Base-by-base conservation (phyloP, 139 green algal species). In the Desmodesmus armatus region DNA sequence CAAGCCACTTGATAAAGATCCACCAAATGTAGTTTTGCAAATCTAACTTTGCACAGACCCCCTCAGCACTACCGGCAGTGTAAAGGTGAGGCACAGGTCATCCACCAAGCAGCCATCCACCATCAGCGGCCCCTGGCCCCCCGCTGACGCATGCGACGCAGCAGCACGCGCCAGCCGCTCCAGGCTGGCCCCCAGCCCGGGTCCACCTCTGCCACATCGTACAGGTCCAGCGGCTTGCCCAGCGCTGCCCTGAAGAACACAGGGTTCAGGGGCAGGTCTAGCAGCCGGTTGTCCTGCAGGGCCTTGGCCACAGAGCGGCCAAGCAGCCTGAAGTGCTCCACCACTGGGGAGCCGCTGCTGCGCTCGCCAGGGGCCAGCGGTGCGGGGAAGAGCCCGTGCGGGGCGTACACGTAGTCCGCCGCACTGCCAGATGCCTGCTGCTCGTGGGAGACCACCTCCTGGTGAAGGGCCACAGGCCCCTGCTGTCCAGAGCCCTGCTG, bases 51-150 rank as follows among this genome's bases (percentile, higher is more conserved):
- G 11, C 31, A 4, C 5, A 13, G 1, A 39, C 3, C n/a, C 37
- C 29, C 31, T n/a, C n/a, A n/a, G n/a, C 58, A 7, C 44, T 91
- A 96, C 97, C 23, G 97, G 97, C 62, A 99, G 89, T 13, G 94
- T 96, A 89, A 98, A 99, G 29, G 92, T 91, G n/a, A 99, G 94
- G 90, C 93, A 98, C 37, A 99, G 91, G 84, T 98, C 97, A 40
- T 96, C 92, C 33, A 99, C 77, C 9, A 91, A 39, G n/a, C 87
- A 83, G 43, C 94, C 96, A 66, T 97, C 93, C 5, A 99, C 84
- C 29, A 91, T 62, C 55, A 98, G 47, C 2, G 85, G 84, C 47
- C 69, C 83, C 33, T 62, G 21, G 1, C 47, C n/a, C 3, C 53
- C 78, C 17, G 60, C 62, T 29, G 71, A 41, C 13, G 60, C 51